Evolutionary conservation across 345 rosid genomes (phyloP).

Genomic region (Cardamine resedifolia): DNA sequence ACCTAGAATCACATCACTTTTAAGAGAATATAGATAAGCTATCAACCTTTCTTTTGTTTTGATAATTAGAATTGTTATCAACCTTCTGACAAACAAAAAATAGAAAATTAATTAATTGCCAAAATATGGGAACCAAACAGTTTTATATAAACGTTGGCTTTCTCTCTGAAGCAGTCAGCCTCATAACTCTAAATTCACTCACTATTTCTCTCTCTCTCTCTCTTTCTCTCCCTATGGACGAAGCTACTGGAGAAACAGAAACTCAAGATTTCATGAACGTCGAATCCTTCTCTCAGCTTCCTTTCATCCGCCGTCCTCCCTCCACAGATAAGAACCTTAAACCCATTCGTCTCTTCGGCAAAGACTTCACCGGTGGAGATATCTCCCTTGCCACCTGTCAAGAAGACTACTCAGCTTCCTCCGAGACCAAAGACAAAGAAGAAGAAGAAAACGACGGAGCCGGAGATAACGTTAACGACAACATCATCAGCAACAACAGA

Average conservation of each 20-base stretch:
- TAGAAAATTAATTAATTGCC: slow-evolving; percentile 7
- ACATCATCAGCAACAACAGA: slow-evolving; percentile 23
- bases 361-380: slow-evolving; percentile 47
- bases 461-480: slow-evolving; percentile 9
- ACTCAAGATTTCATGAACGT: slow-evolving; percentile 65
- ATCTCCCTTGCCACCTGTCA: slow-evolving; percentile 4
- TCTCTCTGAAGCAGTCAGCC: slow-evolving; percentile 27
- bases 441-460: slow-evolving; percentile 22
- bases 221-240: slow-evolving; percentile 34
- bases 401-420: slow-evolving; percentile 20
- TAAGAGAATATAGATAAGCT: not conserved
- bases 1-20: not conserved
- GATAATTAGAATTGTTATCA: slow-evolving; percentile 10
- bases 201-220: not conserved
- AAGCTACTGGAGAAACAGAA: slow-evolving; percentile 22
- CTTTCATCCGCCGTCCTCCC: slow-evolving; percentile 61
- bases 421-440: slow-evolving; percentile 22
- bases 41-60: not conserved
- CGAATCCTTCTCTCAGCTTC: slow-evolving; percentile 66
- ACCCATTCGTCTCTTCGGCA: slow-evolving; percentile 67
- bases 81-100: slow-evolving; percentile 19
- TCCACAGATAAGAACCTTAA: slow-evolving; percentile 40
- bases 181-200: slow-evolving; percentile 17
- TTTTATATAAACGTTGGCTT: slow-evolving; percentile 26
- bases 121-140: slow-evolving; percentile 4